phyloP scores from a whole-genome alignment of 2,329 filamentous ascomycete genomes.

The Penicillium sclerotigenum region DNA sequence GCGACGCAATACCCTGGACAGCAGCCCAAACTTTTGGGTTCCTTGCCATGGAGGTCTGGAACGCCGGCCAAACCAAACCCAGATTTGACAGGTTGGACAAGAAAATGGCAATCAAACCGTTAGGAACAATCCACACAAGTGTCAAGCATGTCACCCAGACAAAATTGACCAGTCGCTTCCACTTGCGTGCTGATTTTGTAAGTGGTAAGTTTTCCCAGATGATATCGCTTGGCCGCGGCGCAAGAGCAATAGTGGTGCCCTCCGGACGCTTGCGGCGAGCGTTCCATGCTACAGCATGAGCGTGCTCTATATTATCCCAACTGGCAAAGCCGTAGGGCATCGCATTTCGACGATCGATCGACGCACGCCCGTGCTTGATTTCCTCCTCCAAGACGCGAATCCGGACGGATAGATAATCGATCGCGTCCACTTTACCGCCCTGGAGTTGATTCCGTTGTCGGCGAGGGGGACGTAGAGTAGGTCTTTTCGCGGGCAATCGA shows the following conservation, averaged over 20 bases:
- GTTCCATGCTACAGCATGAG: constrained; percentile 81
- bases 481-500: constrained; percentile 71
- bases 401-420: constrained; percentile 83
- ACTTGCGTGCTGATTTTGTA: constrained; percentile 63
- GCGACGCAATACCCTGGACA: constrained; percentile 87
- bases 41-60: constrained; percentile 60
- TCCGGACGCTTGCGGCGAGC: constrained; percentile 76
- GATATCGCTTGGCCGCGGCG: constrained; percentile 83
- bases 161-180: constrained; percentile 73
- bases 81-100: constrained; percentile 80
- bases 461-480: constrained; percentile 75
- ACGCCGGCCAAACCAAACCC: constrained; percentile 73
- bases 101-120: constrained; percentile 92
- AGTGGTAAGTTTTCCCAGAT: constrained; percentile 94
- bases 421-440: constrained; percentile 79
- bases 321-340: constrained; percentile 93
- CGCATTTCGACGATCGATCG: constrained; percentile 81
- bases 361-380: constrained; percentile 76
- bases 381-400: constrained; percentile 79
- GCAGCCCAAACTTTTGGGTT: constrained; percentile 74
- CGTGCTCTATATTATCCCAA: constrained; percentile 82
- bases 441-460: constrained; percentile 68
- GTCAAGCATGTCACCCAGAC: constrained; percentile 81
- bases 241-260: constrained; percentile 72
- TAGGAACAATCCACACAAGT: constrained; percentile 82